Evolutionary conservation across 805 yeast species (phyloP), one percentile per base, ranked within the genome.

Genomic region (Torulaspora indica): DNA sequence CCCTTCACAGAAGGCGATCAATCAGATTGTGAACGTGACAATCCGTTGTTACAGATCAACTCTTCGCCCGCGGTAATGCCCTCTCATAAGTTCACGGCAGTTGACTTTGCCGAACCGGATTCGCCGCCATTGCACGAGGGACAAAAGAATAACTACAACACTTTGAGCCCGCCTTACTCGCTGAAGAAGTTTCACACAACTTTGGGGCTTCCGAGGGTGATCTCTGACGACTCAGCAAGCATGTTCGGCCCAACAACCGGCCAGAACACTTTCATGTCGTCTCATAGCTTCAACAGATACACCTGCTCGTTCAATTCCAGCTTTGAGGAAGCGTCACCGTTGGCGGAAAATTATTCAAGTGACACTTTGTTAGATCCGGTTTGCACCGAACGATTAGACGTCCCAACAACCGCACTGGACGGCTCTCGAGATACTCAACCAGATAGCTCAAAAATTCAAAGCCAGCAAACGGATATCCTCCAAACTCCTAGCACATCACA

Each of bases 241-340:
- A 22, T 25, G n/a, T 42, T 15, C 23, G 37, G 30, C 14, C 35
- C 43, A 10, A 43, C 29, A 22, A 32, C 50, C 12, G 33, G 34
- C 30, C 51, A 46, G 6, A 42, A 42, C 15, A 33, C 38, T 10
- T 36, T 42, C 34, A 44, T 46, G 28, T 61, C 64, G 2, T 60
- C 61, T 6, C 53, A 45, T 25, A 53, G 56, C 40, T 49, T 49
- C 20, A 60, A 60, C 37, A 58, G 55, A 38, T 63, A 62, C 37
- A 53, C 62, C 4, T 60, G 64, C 31, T 63, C 68, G 7, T 63
- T 63, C 48, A 63, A 63, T 42, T 60, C 68, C 8, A 61, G 58
- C 40, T 63, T 63, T 36, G 66, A 58, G 10, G 61, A 55, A 37
- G 42, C 51, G 20, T 63, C 67, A 8, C 67, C 67, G 12, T 22